phyloP scores from a whole-genome alignment of 1,284 basidiomycete species.

The Sporisorium reilianum region DNA sequence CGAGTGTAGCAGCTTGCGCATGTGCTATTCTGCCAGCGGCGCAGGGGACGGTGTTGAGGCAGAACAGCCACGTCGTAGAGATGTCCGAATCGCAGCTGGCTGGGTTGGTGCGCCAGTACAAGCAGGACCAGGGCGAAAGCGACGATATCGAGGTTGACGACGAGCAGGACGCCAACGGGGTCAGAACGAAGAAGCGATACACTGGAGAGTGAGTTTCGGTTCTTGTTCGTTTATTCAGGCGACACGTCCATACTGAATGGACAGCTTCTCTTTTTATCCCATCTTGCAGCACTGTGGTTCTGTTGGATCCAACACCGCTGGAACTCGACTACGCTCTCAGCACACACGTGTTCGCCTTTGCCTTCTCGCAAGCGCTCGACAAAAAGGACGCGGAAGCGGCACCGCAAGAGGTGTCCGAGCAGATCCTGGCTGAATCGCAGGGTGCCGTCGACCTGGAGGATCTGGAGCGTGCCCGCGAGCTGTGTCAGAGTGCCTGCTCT shows the following conservation, averaged over 20 bases:
- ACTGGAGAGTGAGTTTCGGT: constrained; percentile 34
- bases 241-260: background rate
- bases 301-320: constrained; percentile 60
- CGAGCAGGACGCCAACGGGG: constrained; percentile 6
- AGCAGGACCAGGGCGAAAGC: constrained; percentile 20
- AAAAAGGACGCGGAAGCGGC: constrained; percentile 8
- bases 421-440: constrained; percentile 43
- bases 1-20: constrained; percentile 70
- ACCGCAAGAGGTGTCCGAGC: constrained; percentile 28
- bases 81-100: constrained; percentile 31
- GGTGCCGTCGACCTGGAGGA: constrained; percentile 39
- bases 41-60: constrained; percentile 36
- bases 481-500: constrained; percentile 28
- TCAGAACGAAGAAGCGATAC: constrained; percentile 16
- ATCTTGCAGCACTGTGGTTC: constrained; percentile 37
- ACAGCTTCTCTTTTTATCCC: background rate
- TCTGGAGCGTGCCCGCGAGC: constrained; percentile 26
- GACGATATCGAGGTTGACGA: constrained; percentile 32
- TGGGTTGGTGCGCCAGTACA: constrained; percentile 39
- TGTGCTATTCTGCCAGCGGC: constrained; percentile 72
- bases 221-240: too few species aligned
- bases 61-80: constrained; percentile 39
- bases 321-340: constrained; percentile 58
- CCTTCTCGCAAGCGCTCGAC: constrained; percentile 46
- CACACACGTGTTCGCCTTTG: constrained; percentile 61